Evolutionary conservation across 768 basidiomycete genomes (phyloP), one percentile per base, ranked within the genome.

Genomic region (Rhodocollybia butyracea): DNA sequence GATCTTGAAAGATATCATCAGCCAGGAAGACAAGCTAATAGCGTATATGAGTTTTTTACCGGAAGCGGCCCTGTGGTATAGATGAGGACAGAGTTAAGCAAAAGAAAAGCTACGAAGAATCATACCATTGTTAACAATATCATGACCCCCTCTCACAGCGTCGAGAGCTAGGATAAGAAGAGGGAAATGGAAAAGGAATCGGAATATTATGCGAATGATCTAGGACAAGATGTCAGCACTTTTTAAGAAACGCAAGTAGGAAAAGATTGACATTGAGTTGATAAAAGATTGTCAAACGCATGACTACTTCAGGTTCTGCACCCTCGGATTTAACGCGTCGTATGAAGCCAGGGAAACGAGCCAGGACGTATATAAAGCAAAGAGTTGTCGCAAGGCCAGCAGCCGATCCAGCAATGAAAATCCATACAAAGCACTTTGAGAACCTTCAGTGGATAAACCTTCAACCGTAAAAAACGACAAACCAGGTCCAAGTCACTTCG

Each of bases 231-330:
- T n/a, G 50, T 56, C 22, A 43, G 38, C 21, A 40, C 30, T 29
- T 29, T 27, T 41, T 39, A 27, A 15, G 41, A 27, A 24, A 12
- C 32, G 15, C 19, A 26, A 40, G 17, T 26, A 57, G 34, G 45
- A 30, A 6, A 56, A 58, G 32, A 63, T 45, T 4, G 4, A 91
- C 91, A 64, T 93, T 93, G 12, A 92, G 73, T 55, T 88, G 79
- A 65, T 86, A 89, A 64, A 91, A 93, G 3, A 83, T 89, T 24
- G 82, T 72, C 3, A 93, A 76, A 42, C 90, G 76, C 15, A 89
- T 77, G 46, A 93, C 85, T 6, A 93, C 85, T 31, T 80, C 80
- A 6, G 88, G 86, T 40, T 84, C 82, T 0, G 87, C 91, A 13
- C 91, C 87, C 58, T 86, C 89, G 3, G 74, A 73, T 65, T 85